phyloP scores from a whole-genome alignment of 140 eudicot genomes.

The Ambrosia hybrid region DNA sequence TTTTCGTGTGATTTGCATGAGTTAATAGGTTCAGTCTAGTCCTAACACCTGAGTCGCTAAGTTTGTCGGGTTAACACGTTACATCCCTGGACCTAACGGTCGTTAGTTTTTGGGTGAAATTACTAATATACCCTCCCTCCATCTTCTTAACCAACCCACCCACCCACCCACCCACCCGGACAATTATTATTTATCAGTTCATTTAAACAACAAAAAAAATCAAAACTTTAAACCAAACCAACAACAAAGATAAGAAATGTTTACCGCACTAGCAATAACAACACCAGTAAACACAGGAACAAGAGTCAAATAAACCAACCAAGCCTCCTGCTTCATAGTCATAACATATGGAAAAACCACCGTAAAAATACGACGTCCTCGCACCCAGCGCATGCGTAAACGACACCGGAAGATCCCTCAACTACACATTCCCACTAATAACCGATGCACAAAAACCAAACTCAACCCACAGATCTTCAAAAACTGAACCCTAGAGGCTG shows the following conservation, averaged over 20 bases:
- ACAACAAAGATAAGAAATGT: neutral
- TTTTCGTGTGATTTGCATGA: no score
- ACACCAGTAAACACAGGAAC: constrained; percentile 93
- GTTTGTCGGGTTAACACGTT: no score
- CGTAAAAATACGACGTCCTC: constrained; percentile 85
- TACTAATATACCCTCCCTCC: no score
- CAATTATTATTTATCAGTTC: no score
- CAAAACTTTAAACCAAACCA: neutral
- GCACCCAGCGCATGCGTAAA: constrained; percentile 95
- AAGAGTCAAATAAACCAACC: constrained; percentile 77
- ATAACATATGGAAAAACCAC: constrained; percentile 85
- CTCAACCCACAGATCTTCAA: constrained; percentile 75
- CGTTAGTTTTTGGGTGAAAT: no score
- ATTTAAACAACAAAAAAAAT: neutral
- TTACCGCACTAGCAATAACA: constrained; percentile 92
- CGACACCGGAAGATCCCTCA: constrained; percentile 80
- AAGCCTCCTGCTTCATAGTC: constrained; percentile 84
- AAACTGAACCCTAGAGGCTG: constrained; percentile 55
- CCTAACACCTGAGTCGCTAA: no score
- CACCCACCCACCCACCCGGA: no score
- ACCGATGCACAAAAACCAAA: constrained; percentile 81
- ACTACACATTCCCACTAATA: constrained; percentile 88
- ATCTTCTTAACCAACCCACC: no score
- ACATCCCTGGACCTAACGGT: no score
- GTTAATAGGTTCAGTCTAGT: no score